Evolutionary conservation across 192 early-diverging fungal genomes (phyloP).

Genomic region (Tieghemiomyces parasiticus): DNA sequence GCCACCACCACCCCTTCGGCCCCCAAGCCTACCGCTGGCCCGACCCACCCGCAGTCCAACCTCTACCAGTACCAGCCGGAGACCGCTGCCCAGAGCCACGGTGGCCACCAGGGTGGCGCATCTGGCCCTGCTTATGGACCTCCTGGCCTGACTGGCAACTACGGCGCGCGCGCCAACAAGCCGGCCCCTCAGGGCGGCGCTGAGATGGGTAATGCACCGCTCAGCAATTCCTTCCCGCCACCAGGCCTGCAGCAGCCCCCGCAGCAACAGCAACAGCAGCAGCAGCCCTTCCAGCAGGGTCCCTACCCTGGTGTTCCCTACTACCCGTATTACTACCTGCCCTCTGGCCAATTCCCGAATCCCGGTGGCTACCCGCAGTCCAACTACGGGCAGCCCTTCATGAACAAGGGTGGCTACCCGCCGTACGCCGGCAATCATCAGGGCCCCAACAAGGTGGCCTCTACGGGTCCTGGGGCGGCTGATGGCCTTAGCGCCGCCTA

Average conservation of each 20-base stretch:
- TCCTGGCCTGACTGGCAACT: conserved; percentile 10
- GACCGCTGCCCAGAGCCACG: too few species aligned
- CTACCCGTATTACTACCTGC: conserved; percentile 72
- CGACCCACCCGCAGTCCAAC: too few species aligned
- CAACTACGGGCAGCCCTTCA: conserved; percentile 76
- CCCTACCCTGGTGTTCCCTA: conserved; percentile 55
- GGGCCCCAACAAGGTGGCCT: background rate
- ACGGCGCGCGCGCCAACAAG: background rate
- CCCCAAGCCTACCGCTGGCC: too few species aligned
- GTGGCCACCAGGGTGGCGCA: too few species aligned
- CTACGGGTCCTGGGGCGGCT: background rate
- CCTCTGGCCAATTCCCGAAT: conserved; percentile 64
- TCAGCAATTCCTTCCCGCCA: conserved; percentile 7
- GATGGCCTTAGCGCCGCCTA: conserved; percentile 1
- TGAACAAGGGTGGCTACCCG: conserved; percentile 83
- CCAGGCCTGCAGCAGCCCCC: conserved; percentile 24
- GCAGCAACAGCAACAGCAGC: too few species aligned
- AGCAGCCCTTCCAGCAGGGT: conserved; percentile 26
- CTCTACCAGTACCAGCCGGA: too few species aligned
- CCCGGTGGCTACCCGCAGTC: conserved; percentile 59
- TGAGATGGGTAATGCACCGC: background rate
- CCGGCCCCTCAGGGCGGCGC: conserved; percentile 13
- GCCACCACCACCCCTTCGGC: too few species aligned
- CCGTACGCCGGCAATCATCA: conserved; percentile 39
- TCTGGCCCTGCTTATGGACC: background rate